Conservation (phyloP, 2,329 filamentous ascomycete species). For the Venturia oleaginea region DNA sequence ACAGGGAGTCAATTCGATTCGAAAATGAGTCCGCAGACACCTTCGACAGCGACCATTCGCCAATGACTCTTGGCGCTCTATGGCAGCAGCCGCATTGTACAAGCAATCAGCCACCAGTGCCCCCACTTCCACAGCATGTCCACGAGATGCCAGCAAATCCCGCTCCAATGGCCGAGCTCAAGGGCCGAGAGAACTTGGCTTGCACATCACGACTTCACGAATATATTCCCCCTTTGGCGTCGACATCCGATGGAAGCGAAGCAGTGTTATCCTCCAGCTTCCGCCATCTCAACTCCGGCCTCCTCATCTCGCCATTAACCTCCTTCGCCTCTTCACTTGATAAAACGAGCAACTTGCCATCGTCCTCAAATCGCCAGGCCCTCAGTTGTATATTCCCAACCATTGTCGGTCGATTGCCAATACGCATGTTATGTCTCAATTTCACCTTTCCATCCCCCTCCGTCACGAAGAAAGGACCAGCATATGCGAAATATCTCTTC, state of each 20-base stretch:
- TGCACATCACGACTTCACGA: neutral
- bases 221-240: neutral
- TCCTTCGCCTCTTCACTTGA: slow-evolving; percentile 8
- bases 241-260: neutral
- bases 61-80: neutral
- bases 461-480: slow-evolving; percentile 14
- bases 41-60: neutral
- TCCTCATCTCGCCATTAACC: slow-evolving; percentile 2
- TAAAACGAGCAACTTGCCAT: slow-evolving; percentile 10
- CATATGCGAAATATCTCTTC: slow-evolving; percentile 16
- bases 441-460: slow-evolving; percentile 13
- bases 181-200: neutral
- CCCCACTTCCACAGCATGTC: neutral
- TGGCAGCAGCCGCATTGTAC: neutral
- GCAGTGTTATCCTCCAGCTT: neutral
- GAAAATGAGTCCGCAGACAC: neutral
- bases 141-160: neutral
- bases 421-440: slow-evolving; percentile 8
- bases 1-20: neutral
- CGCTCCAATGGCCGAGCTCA: neutral
- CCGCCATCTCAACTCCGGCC: slow-evolving; percentile 1
- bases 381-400: slow-evolving; percentile 7
- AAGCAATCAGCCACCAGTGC: neutral
- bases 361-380: slow-evolving; percentile 13
- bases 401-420: slow-evolving; percentile 6